Conservation (phyloP, 148 eudicot genomes). For the Nepenthes gracilis region DNA sequence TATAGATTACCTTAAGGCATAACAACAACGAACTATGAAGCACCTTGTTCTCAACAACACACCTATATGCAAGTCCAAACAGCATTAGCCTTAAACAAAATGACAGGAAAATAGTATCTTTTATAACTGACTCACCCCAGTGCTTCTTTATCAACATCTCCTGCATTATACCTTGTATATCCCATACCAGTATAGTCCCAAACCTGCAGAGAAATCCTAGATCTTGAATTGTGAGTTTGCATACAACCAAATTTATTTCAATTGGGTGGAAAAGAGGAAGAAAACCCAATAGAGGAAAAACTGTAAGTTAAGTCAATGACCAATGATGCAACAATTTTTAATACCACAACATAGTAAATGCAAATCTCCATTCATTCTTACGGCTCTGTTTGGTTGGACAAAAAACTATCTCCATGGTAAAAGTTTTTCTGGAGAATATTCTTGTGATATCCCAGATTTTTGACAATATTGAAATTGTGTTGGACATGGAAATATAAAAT, state of each 20-base stretch:
- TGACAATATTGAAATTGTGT: no score
- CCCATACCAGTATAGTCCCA: slow-evolving; percentile 99
- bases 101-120: background rate
- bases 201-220: slow-evolving; percentile 34
- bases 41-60: slow-evolving; percentile 97
- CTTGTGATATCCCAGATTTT: no score
- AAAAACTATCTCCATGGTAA: no score
- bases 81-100: background rate
- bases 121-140: slow-evolving; percentile 57
- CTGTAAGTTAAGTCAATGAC: no score
- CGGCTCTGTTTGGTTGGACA: no score
- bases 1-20: slow-evolving; percentile 52
- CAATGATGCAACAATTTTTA: no score
- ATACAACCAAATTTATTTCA: background rate
- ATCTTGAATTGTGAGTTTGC: background rate
- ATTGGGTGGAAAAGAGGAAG: no score
- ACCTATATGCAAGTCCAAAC: slow-evolving; percentile 31
- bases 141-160: slow-evolving; percentile 73
- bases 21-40: slow-evolving; percentile 66
- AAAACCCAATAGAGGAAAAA: no score
- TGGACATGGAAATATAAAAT: no score
- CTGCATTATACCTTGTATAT: slow-evolving; percentile 85
- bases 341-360: no score
- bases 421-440: no score
- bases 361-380: no score